Base-by-base conservation (phyloP, 305 asterid genomes). In the Vinca major region DNA sequence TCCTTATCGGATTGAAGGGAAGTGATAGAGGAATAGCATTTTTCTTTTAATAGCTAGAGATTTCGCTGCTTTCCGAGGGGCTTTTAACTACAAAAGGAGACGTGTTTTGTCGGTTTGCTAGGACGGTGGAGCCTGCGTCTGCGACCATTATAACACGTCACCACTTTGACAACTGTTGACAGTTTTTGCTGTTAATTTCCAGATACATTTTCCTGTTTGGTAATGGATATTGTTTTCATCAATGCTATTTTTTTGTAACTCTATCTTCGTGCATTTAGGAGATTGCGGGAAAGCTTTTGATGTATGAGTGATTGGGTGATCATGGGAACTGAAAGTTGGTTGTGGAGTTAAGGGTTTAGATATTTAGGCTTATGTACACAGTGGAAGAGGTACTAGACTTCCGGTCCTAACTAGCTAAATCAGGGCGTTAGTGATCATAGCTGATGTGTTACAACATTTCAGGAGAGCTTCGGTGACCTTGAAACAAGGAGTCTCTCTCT, bases 181-280 rank as follows among this genome's bases (percentile, higher is more conserved):
- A 37, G 40, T 37, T 16, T 70, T 63, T 7, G 58, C 47, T 47
- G 20, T 70, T 62, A 41, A 12, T 61, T 48, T 17, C 50, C 47
- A 3, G 12, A n/a, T 16, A 1, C 2, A 0, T 17, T 40, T 20
- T 10, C 49, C 49, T 37, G 5, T 21, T 60, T 70, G 63, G 12
- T 40, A 61, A 48, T 48, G 58, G 49, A 20, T 51, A 10, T 37
- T 4, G 7, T 51, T 17, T 26, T 3, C 40, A 52, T 52, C 17
- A 37, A 39, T 52, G 61, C 39, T 52, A 43, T 14, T 17, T 52
- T 14, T 4, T 0, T 2, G 6, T 4, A n/a, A 36, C 12, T 33
- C 69, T 19, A 4, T 39, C 36, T 12, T 10, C 26, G 5, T 39
- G 8, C 13, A 3, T 68, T 41, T 55, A 43, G 4, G 20, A 17